Percentiles rank a stretch among this genome's conserved stretches.
Conservation (phyloP, 23 red algal species). For the Gracilaria gracilis region DNA sequence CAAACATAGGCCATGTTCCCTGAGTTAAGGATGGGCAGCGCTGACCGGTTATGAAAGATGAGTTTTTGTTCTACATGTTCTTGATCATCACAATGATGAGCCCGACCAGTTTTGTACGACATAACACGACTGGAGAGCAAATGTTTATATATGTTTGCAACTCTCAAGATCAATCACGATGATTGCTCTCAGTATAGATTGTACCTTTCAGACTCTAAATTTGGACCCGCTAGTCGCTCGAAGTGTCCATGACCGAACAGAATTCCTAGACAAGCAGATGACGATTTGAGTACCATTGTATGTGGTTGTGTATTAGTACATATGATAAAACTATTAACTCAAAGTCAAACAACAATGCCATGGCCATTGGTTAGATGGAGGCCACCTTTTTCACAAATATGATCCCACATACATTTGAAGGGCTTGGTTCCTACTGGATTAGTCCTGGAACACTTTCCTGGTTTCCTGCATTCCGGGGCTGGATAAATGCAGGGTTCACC, state of each 20-base stretch:
- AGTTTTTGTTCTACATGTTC: no score
- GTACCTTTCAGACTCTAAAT: neutral
- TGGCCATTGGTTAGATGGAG: neutral
- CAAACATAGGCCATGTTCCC: no score
- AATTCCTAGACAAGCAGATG: neutral
- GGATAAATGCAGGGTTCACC: slow-evolving; percentile 62
- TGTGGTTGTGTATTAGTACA: neutral
- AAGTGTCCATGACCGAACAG: neutral
- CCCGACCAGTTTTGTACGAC: no score
- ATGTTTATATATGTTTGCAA: neutral
- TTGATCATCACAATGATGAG: no score
- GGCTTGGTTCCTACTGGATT: neutral
- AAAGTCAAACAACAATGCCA: neutral
- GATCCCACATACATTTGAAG: neutral
- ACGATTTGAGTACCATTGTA: neutral
- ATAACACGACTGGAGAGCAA: neutral
- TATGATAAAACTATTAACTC: neutral
- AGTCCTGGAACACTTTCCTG: no score
- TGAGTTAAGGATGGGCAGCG: no score
- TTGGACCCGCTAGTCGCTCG: neutral
- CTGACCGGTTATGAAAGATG: no score
- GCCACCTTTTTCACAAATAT: neutral
- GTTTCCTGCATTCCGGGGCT: neutral
- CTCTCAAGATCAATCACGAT: neutral
- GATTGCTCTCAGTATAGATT: neutral